Evolutionary conservation across 78 protist genomes (phyloP).

Genomic region (Cavenderia fasciculata): DNA sequence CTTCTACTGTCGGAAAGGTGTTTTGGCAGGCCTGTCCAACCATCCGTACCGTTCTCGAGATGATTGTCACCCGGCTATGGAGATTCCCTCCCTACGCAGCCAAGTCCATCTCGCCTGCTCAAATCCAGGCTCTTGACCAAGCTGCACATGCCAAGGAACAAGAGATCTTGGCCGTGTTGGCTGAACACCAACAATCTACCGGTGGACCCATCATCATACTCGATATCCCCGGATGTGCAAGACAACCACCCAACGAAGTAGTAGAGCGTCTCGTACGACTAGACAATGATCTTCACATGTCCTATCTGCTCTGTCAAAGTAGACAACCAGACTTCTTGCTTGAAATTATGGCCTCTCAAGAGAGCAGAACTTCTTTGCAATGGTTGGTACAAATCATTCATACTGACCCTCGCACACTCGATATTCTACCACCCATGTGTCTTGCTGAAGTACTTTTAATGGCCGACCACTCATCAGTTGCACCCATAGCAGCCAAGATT

Average conservation of each 20-base stretch:
- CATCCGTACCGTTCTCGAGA: conserved; percentile 27
- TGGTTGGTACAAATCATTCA: conserved; percentile 68
- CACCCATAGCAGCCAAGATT: neutral
- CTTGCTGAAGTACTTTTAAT: conserved; percentile 37
- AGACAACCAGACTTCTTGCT: conserved; percentile 48
- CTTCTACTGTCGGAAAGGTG: neutral
- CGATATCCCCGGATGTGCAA: neutral
- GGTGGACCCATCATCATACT: conserved; percentile 14
- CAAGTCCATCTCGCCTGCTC: neutral
- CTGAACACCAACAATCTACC: too few relatives aligned
- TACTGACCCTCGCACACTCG: conserved; percentile 52
- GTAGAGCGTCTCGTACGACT: conserved; percentile 32
- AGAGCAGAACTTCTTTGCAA: conserved; percentile 33
- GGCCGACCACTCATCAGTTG: neutral
- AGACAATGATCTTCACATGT: conserved; percentile 46
- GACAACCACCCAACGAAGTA: conserved; percentile 64
- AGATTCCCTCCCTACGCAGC: conserved; percentile 62
- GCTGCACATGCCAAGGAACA: too few relatives aligned
- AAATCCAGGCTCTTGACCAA: too few relatives aligned
- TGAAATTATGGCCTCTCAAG: conserved; percentile 65
- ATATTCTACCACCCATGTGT: conserved; percentile 71
- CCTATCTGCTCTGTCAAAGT: conserved; percentile 35
- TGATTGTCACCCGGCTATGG: conserved; percentile 44
- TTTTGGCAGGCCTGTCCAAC: conserved; percentile 56
- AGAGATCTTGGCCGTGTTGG: too few relatives aligned